Conservation (phyloP, 257 asterid genomes). For the Leptodermis oblonga region DNA sequence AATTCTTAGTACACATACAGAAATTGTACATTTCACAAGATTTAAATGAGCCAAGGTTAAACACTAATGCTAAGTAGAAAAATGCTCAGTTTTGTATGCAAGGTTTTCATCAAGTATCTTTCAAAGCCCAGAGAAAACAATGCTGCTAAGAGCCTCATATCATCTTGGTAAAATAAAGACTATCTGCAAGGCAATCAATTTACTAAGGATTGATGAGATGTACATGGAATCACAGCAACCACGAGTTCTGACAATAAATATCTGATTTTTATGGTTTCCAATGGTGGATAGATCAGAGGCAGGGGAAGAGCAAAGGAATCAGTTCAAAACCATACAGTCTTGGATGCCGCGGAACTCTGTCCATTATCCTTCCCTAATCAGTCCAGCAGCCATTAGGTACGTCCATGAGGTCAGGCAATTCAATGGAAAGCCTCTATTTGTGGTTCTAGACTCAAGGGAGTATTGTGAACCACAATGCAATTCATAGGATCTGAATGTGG, state of each 20-base stretch:
- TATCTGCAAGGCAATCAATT: background rate
- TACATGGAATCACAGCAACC: constrained; percentile 6
- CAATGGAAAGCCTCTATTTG: constrained; percentile 16
- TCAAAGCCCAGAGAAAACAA: background rate
- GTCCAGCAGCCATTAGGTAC: constrained; percentile 7
- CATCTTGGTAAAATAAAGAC: background rate
- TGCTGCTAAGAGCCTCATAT: background rate
- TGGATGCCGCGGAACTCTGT: constrained; percentile 21
- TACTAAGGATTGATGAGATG: background rate
- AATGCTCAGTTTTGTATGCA: background rate
- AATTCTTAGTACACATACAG: background rate
- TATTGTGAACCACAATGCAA: constrained; percentile 13
- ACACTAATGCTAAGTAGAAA: background rate
- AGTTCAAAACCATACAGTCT: background rate
- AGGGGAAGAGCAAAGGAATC: constrained; percentile 1
- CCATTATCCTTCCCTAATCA: constrained; percentile 8
- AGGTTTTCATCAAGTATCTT: background rate
- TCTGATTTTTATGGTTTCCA: constrained; percentile 23
- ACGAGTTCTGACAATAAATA: constrained; percentile 9
- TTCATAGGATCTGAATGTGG: constrained; percentile 21
- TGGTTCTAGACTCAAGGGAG: constrained; percentile 21
- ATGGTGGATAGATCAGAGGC: constrained; percentile 1
- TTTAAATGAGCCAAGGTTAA: background rate
- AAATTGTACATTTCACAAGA: background rate
- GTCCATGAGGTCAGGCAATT: constrained; percentile 17